A percentile compares a stretch with the other conserved stretches of the same genome.
These are phyloP conservation scores for Zymoseptoria ardabiliae DNA, from an alignment of 2,329 filamentous ascomycete genomes.

Conservation along the genomic window DNA sequence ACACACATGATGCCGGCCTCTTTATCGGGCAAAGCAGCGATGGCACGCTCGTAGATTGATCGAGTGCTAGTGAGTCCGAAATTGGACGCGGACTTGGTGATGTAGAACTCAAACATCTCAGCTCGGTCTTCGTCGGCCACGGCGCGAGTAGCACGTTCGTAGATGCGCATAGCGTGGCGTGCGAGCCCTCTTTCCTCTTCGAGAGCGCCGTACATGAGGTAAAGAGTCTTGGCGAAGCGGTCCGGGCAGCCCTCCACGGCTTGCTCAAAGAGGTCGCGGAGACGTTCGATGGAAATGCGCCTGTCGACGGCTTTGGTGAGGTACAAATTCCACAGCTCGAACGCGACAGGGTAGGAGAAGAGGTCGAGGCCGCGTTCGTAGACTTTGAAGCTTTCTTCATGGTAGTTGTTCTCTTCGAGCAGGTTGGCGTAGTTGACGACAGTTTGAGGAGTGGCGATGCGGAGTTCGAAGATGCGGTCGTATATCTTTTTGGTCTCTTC, in stretches of 20 bases:
- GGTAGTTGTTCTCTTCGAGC: constrained; percentile 89
- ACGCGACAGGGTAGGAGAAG: constrained; percentile 97
- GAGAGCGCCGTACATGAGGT: constrained; percentile 95
- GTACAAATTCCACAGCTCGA: constrained; percentile 98
- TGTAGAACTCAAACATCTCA: constrained; percentile 99
- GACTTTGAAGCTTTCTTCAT: constrained; percentile 93
- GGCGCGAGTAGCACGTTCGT: constrained; percentile 89
- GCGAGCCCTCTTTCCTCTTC: constrained; percentile 94
- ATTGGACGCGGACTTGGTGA: constrained; percentile 96
- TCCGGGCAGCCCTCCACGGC: constrained; percentile 90
- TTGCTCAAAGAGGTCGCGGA: constrained; percentile 95
- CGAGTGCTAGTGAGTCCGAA: constrained; percentile 92
- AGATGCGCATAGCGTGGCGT: constrained; percentile 96
- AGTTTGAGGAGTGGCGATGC: constrained; percentile 95
- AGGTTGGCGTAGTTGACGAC: constrained; percentile 98
- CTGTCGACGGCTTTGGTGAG: constrained; percentile 94
- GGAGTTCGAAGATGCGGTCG: constrained; percentile 94
- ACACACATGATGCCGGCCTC: constrained; percentile 98
- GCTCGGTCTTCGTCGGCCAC: constrained; percentile 90
- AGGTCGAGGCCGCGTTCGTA: constrained; percentile 94
- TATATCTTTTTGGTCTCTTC: constrained; percentile 93
- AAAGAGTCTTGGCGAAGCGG: constrained; percentile 91
- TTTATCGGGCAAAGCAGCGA: constrained; percentile 82
- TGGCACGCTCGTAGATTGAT: constrained; percentile 92
- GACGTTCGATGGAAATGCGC: constrained; percentile 87